Conservation (phyloP, 2,329 filamentous ascomycete genomes). For the Cadophora gregata region DNA sequence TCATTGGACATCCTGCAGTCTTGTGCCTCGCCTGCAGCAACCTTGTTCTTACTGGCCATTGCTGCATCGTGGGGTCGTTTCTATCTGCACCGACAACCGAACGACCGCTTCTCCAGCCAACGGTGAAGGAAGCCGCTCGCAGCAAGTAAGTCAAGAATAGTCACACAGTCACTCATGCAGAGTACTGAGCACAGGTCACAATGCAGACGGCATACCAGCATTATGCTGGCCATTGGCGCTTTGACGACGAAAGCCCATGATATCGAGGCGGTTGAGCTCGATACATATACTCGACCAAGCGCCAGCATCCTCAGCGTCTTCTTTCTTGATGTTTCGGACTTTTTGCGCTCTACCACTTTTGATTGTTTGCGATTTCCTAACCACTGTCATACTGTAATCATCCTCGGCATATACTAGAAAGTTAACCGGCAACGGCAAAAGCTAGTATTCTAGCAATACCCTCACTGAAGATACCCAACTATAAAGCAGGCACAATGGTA, state of each 20-base stretch:
- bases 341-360: conserved; percentile 37
- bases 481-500: conserved; percentile 39
- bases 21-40: conserved; percentile 25
- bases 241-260: conserved; percentile 33
- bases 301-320: conserved; percentile 36
- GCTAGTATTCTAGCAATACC: conserved; percentile 37
- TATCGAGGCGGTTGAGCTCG: conserved; percentile 18
- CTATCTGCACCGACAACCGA: conserved; percentile 27
- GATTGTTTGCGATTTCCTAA: conserved; percentile 37
- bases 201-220: conserved; percentile 35
- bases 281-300: conserved; percentile 44
- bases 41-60: conserved; percentile 24
- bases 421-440: conserved; percentile 43
- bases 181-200: conserved; percentile 42
- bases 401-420: conserved; percentile 35
- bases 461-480: conserved; percentile 36
- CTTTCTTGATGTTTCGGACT: conserved; percentile 39
- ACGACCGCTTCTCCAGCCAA: conserved; percentile 36
- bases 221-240: conserved; percentile 40
- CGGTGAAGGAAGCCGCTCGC: conserved; percentile 27
- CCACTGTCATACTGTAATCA: conserved; percentile 29
- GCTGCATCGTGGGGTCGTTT: conserved; percentile 28
- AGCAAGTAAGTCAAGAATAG: conserved; percentile 30
- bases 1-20: conserved; percentile 31
- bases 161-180: conserved; percentile 41